These are phyloP conservation scores for Amanita phalloides DNA, from an alignment of 768 basidiomycete species.

Conservation along the genomic window DNA sequence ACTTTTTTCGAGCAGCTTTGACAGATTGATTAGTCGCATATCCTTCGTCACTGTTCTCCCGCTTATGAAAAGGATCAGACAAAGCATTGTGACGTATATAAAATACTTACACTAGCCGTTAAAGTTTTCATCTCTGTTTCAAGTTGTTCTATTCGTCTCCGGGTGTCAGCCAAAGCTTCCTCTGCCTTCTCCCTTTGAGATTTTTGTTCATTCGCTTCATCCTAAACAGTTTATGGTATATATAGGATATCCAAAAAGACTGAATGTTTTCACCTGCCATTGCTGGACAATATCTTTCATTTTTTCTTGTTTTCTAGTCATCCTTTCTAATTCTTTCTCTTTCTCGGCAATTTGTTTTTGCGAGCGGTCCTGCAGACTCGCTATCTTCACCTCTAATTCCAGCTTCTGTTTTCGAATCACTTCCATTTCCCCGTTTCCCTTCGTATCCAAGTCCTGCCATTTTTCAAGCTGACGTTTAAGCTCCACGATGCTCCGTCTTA, in stretches of 20 bases:
- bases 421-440: constrained; percentile 50
- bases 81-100: background rate
- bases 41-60: background rate
- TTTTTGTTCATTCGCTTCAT: constrained; percentile 23
- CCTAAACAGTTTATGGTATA: constrained; percentile 18
- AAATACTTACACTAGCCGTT: background rate
- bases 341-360: constrained; percentile 24
- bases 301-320: constrained; percentile 29
- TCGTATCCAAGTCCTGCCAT: constrained; percentile 59
- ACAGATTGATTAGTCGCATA: background rate
- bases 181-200: constrained; percentile 23
- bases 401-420: constrained; percentile 39
- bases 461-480: constrained; percentile 55
- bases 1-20: background rate
- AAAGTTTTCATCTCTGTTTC: constrained; percentile 26
- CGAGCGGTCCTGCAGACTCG: constrained; percentile 30
- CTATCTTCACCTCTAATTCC: constrained; percentile 45
- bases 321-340: constrained; percentile 28
- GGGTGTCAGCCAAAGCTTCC: constrained; percentile 23
- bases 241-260: background rate
- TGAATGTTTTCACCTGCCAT: constrained; percentile 32
- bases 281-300: constrained; percentile 27
- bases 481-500: constrained; percentile 42
- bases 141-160: constrained; percentile 34
- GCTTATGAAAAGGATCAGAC: background rate